phyloP scores from a whole-genome alignment of 1,139 yeast species.

The Lodderomyces parapsilosis region DNA sequence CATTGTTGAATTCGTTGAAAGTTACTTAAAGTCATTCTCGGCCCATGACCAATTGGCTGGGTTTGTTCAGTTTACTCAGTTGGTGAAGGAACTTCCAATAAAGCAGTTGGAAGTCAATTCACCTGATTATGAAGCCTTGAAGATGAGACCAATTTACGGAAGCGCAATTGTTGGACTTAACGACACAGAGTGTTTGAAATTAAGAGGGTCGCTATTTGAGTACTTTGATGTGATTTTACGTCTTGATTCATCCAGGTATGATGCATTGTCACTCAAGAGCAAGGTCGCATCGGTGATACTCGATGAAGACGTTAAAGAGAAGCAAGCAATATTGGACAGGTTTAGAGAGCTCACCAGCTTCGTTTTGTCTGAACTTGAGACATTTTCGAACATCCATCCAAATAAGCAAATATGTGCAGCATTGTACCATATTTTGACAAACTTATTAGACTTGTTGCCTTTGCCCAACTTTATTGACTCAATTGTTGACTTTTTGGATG shows the following conservation, averaged over 20 bases:
- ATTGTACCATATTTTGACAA: slow-evolving; percentile 52
- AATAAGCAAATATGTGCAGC: slow-evolving; percentile 22
- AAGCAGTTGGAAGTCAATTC: slow-evolving; percentile 37
- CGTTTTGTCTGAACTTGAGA: slow-evolving; percentile 37
- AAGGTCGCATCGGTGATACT: slow-evolving; percentile 54
- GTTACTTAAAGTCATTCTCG: slow-evolving; percentile 65
- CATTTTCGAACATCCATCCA: slow-evolving; percentile 20
- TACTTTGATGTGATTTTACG: slow-evolving; percentile 26
- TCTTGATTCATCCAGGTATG: slow-evolving; percentile 21
- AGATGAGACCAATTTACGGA: slow-evolving; percentile 63
- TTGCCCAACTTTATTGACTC: slow-evolving; percentile 69
- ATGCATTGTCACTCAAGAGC: slow-evolving; percentile 49
- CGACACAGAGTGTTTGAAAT: slow-evolving; percentile 45
- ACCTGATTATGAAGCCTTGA: slow-evolving; percentile 36
- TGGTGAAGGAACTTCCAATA: slow-evolving; percentile 54
- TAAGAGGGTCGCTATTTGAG: slow-evolving; percentile 53
- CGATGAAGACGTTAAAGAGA: slow-evolving; percentile 39
- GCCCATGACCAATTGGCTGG: slow-evolving; percentile 70
- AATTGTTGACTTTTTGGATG: slow-evolving; percentile 53
- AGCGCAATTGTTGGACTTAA: slow-evolving; percentile 54
- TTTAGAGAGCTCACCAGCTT: slow-evolving; percentile 46
- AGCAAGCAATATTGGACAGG: slow-evolving; percentile 31
- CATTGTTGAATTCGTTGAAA: slow-evolving; percentile 66
- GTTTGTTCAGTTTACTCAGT: slow-evolving; percentile 50
- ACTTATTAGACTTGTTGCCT: slow-evolving; percentile 70